A percentile compares a stretch with the other conserved stretches of the same genome.
Evolutionary conservation across 2,329 filamentous ascomycete genomes (phyloP).

Genomic region (Scortechinia acanthostroma): DNA sequence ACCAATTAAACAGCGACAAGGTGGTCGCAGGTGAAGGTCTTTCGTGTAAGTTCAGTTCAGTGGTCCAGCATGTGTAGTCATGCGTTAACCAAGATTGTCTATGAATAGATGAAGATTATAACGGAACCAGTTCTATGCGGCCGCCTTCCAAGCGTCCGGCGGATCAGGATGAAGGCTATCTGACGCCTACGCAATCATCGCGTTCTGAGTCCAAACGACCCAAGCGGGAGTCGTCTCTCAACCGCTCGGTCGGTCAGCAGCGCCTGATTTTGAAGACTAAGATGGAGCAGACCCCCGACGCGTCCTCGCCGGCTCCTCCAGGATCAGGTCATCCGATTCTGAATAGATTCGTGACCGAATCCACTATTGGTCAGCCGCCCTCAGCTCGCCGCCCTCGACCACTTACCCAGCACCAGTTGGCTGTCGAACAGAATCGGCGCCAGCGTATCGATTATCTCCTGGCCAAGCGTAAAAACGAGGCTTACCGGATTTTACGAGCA

Average conservation of each 20-base stretch:
- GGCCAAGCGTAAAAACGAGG: conserved; percentile 26
- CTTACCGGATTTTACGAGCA: conserved; percentile 22
- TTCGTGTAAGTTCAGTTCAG: too few relatives aligned
- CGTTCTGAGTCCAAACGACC: conserved; percentile 22
- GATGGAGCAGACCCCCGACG: conserved; percentile 28
- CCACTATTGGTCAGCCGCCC: conserved; percentile 15
- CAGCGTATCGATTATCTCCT: conserved; percentile 36
- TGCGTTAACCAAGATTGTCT: too few relatives aligned
- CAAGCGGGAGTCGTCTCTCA: conserved; percentile 23
- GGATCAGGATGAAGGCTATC: neutral
- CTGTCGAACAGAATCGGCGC: conserved; percentile 35
- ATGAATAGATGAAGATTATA: too few relatives aligned
- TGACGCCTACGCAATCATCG: neutral
- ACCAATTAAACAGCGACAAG: too few relatives aligned
- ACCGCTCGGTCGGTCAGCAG: conserved; percentile 21
- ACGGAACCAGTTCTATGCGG: too few relatives aligned
- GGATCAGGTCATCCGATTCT: conserved; percentile 28
- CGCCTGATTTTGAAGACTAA: conserved; percentile 32
- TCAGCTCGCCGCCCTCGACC: conserved; percentile 30
- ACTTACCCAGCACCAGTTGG: conserved; percentile 37
- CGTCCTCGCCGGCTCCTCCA: conserved; percentile 29
- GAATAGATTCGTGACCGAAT: conserved; percentile 25
- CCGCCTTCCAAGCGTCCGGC: too few relatives aligned
- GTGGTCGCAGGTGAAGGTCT: too few relatives aligned
- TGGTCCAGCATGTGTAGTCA: too few relatives aligned